Conservation (phyloP, 2,329 filamentous ascomycete species). For the Paecilomyces sp. region DNA sequence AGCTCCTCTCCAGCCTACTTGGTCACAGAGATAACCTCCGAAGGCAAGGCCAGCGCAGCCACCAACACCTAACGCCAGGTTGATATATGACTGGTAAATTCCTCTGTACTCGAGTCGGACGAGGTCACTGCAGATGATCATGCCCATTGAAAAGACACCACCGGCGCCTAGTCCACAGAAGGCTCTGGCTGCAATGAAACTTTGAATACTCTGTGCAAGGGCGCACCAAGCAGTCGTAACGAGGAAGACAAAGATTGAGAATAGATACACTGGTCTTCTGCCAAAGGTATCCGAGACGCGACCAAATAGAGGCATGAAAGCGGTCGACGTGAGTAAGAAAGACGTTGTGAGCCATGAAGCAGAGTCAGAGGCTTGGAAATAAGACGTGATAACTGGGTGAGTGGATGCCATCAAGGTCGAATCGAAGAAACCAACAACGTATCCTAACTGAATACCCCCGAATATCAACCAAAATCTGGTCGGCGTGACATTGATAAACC, state of each 20-base stretch:
- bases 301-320: conserved; percentile 68
- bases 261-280: conserved; percentile 60
- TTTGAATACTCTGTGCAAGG: conserved; percentile 59
- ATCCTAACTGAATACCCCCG: conserved; percentile 49
- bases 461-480: conserved; percentile 58
- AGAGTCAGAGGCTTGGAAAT: conserved; percentile 69
- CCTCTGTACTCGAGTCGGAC: conserved; percentile 61
- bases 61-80: conserved; percentile 29
- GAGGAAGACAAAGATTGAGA: conserved; percentile 55
- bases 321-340: conserved; percentile 69
- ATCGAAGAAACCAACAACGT: conserved; percentile 60
- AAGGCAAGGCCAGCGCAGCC: conserved; percentile 32
- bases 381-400: conserved; percentile 73
- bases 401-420: conserved; percentile 73
- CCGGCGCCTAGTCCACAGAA: conserved; percentile 68
- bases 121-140: conserved; percentile 54
- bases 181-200: conserved; percentile 64
- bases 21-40: conserved; percentile 33
- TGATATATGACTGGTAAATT: conserved; percentile 37
- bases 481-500: conserved; percentile 31
- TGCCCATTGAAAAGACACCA: conserved; percentile 63
- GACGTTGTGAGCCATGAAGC: conserved; percentile 78
- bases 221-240: conserved; percentile 64
- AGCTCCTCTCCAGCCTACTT: conserved; percentile 33
- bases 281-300: conserved; percentile 68